phyloP scores from a whole-genome alignment of 192 early-diverging fungal genomes.

The Coemansia sp. region DNA sequence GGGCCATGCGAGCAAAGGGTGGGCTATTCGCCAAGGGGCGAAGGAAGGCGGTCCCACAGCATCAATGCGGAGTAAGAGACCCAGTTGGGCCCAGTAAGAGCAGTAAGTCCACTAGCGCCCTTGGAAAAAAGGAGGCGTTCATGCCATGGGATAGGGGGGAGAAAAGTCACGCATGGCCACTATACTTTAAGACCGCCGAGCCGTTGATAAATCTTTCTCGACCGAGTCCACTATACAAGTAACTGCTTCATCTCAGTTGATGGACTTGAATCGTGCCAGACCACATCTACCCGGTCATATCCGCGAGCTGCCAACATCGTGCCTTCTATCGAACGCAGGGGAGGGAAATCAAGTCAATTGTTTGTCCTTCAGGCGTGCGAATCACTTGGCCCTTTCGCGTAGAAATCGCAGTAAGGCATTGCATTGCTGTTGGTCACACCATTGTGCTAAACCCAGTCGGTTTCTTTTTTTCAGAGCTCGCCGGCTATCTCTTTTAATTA shows the following conservation, averaged over 20 bases:
- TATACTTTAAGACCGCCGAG: not conserved
- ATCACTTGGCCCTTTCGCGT: not conserved
- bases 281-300: not conserved
- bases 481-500: not conserved
- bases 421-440: not conserved
- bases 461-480: not conserved
- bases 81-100: not conserved
- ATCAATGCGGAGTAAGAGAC: constrained; percentile 1
- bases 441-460: not conserved
- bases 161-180: constrained; percentile 1
- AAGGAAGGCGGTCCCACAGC: not conserved
- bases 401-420: not conserved
- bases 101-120: not conserved
- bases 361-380: not conserved
- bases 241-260: not conserved
- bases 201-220: not conserved
- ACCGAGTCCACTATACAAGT: not conserved
- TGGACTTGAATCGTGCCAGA: not conserved
- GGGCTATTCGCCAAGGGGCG: not conserved
- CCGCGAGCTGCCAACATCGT: too few species aligned
- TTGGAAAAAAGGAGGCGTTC: constrained; percentile 1
- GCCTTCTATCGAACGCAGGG: too few species aligned
- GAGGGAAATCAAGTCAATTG: not conserved
- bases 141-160: not conserved
- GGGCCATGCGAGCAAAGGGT: not conserved